phyloP scores from a whole-genome alignment of 768 basidiomycete genomes.

The Suillus plorans region DNA sequence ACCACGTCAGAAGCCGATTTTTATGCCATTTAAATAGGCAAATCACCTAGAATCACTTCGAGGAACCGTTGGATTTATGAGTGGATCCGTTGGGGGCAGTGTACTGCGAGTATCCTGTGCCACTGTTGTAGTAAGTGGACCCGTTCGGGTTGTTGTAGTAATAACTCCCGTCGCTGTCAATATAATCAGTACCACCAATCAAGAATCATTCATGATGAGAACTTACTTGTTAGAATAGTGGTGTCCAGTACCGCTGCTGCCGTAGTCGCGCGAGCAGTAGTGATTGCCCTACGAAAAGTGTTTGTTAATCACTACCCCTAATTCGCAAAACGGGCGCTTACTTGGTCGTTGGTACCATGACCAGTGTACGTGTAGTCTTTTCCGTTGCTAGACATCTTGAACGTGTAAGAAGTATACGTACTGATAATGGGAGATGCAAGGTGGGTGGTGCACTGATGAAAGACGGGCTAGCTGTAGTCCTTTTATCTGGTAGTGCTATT shows the following conservation, averaged over 20 bases:
- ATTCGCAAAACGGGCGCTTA: constrained; percentile 18
- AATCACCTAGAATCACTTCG: constrained; percentile 18
- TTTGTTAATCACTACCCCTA: neutral
- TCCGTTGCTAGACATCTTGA: constrained; percentile 5
- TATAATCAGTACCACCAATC: neutral
- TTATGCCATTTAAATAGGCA: neutral
- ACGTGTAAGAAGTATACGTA: neutral
- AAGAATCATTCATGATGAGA: neutral
- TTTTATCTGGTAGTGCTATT: neutral
- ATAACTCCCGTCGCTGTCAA: constrained; percentile 51
- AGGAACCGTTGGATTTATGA: constrained; percentile 25
- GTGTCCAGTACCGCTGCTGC: constrained; percentile 43
- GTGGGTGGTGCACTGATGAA: neutral
- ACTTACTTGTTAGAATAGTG: constrained; percentile 63
- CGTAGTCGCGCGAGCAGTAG: constrained; percentile 54
- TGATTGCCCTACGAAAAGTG: constrained; percentile 51
- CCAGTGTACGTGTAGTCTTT: constrained; percentile 43
- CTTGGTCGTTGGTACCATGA: constrained; percentile 53
- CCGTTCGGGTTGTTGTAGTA: constrained; percentile 63
- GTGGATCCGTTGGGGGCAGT: constrained; percentile 43
- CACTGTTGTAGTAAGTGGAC: constrained; percentile 59
- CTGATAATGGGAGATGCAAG: neutral
- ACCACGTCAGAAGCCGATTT: neutral
- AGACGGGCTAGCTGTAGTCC: neutral
- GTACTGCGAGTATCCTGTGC: constrained; percentile 47